Evolutionary conservation across 345 rosid genomes (phyloP).

Genomic region (Garcia nutans): DNA sequence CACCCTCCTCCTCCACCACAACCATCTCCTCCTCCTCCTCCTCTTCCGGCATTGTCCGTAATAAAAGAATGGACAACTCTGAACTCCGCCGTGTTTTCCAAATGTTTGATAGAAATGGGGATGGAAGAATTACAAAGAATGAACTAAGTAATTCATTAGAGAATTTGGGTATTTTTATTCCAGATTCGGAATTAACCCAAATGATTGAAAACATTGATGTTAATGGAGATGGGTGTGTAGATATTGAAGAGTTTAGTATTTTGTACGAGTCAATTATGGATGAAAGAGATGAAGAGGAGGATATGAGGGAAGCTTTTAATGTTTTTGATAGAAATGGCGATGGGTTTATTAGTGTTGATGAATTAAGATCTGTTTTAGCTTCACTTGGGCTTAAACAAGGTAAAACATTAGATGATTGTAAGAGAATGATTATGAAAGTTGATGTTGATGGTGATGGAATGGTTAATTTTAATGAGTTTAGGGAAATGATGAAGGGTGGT

Average conservation of each 20-base stretch:
- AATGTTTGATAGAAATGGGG: conserved; percentile 78
- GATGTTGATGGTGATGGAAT: conserved; percentile 92
- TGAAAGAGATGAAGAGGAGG: conserved; percentile 49
- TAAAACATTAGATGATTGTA: conserved; percentile 65
- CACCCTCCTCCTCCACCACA: neutral
- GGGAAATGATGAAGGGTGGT: conserved; percentile 45
- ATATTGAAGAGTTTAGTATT: conserved; percentile 67
- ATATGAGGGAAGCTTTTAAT: conserved; percentile 81
- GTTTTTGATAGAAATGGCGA: conserved; percentile 87
- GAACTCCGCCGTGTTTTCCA: conserved; percentile 74
- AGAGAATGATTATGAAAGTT: conserved; percentile 70
- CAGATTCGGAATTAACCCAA: conserved; percentile 51
- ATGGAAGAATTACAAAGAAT: conserved; percentile 60
- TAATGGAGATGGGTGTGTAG: conserved; percentile 38
- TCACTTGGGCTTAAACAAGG: conserved; percentile 81
- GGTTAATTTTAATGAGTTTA: conserved; percentile 51
- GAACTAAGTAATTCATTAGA: conserved; percentile 64
- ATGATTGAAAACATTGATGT: conserved; percentile 27
- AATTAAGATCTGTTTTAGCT: conserved; percentile 61
- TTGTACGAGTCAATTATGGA: conserved; percentile 58
- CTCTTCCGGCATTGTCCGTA: neutral
- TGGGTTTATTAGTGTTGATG: conserved; percentile 81
- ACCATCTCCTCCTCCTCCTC: neutral
- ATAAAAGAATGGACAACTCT: conserved; percentile 39
- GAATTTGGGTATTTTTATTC: conserved; percentile 67